A percentile compares a stretch with the other conserved stretches of the same genome.
Conservation (phyloP, 75 land plant species). For the Cryptomeria japonica region DNA sequence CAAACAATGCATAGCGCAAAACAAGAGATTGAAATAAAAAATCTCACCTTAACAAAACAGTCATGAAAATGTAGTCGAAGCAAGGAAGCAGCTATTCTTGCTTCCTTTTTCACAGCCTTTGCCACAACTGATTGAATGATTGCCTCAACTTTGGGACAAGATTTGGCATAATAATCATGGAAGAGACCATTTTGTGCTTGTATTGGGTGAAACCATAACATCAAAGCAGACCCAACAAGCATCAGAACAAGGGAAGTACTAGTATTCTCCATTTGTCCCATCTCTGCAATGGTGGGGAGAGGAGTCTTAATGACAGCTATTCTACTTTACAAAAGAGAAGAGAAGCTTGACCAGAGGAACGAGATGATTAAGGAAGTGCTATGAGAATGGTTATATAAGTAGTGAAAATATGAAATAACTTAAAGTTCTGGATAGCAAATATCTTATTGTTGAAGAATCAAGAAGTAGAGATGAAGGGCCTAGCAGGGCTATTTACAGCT, state of each 20-base stretch:
- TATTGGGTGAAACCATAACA: neutral
- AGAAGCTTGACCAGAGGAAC: neutral
- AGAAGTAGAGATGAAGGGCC: too few relatives aligned
- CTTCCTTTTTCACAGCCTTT: constrained; percentile 19
- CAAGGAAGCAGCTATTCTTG: constrained; percentile 51
- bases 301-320: neutral
- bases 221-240: neutral
- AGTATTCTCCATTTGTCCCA: neutral
- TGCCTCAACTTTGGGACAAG: constrained; percentile 41
- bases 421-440: neutral
- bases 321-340: neutral
- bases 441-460: neutral
- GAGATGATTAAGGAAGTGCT: too few relatives aligned
- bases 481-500: too few relatives aligned
- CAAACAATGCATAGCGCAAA: neutral
- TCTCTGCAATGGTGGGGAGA: neutral
- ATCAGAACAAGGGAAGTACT: neutral
- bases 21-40: neutral
- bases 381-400: neutral
- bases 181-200: neutral
- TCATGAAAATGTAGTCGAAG: constrained; percentile 77
- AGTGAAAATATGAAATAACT: neutral
- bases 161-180: constrained; percentile 31
- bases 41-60: constrained; percentile 57
- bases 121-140: constrained; percentile 20